These are phyloP conservation scores for Debaryomycetaceae sp. DNA, from an alignment of 1,139 yeast species.

Conservation along the genomic window DNA sequence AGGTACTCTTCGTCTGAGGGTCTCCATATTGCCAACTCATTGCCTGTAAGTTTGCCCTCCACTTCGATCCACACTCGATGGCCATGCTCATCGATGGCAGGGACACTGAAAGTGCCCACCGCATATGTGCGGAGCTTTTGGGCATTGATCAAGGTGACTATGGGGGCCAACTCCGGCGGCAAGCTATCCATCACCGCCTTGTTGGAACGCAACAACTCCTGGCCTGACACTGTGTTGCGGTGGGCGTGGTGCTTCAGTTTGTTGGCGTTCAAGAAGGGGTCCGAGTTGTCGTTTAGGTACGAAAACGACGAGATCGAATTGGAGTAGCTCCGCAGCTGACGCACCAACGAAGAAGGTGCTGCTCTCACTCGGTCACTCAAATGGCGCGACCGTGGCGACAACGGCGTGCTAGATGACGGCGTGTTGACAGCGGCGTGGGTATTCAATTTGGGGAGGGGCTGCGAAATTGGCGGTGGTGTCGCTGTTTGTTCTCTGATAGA, in stretches of 20 bases:
- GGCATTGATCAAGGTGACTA: constrained; percentile 39
- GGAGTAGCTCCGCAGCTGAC: constrained; percentile 35
- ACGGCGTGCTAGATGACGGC: constrained; percentile 3
- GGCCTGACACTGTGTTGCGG: constrained; percentile 7
- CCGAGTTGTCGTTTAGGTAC: constrained; percentile 13
- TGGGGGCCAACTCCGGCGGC: constrained; percentile 38
- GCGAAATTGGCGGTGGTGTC: too few relatives aligned
- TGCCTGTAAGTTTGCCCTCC: constrained; percentile 47
- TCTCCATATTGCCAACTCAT: constrained; percentile 49
- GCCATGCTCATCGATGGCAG: constrained; percentile 14
- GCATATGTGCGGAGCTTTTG: constrained; percentile 38
- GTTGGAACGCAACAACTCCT: constrained; percentile 17
- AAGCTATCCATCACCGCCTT: constrained; percentile 23
- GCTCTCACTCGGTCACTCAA: constrained; percentile 27
- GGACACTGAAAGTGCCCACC: constrained; percentile 27
- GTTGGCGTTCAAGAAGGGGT: constrained; percentile 12
- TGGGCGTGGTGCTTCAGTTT: constrained; percentile 13
- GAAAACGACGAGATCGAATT: constrained; percentile 12
- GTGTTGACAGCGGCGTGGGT: too few relatives aligned
- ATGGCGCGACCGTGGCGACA: constrained; percentile 11
- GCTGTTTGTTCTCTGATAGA: too few relatives aligned
- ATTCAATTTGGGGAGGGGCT: too few relatives aligned
- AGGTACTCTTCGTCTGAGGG: constrained; percentile 21
- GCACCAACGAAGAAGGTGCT: constrained; percentile 37
- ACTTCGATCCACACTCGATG: constrained; percentile 32